phyloP scores from a whole-genome alignment of 1,284 basidiomycete genomes.

The Pascua sp. region DNA sequence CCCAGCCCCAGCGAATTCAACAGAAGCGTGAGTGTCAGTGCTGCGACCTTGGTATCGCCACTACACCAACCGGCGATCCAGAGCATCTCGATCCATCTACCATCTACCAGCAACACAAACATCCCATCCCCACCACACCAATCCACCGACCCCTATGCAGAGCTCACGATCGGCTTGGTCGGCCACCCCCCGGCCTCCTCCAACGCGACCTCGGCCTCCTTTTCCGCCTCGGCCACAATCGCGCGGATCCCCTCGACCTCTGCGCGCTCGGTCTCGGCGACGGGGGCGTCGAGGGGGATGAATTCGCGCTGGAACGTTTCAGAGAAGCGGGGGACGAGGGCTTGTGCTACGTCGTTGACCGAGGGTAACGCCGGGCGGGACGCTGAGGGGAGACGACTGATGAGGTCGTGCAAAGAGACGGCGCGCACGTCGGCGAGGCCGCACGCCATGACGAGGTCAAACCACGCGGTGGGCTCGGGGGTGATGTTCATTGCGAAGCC shows the following conservation, averaged over 20 bases:
- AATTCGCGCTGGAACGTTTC: slow-evolving; percentile 35
- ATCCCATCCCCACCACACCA: too few species aligned
- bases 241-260: slow-evolving; percentile 26
- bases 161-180: slow-evolving; percentile 18
- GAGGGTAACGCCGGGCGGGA: slow-evolving; percentile 9
- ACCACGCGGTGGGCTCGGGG: slow-evolving; percentile 73
- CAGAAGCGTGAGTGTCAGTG: too few species aligned
- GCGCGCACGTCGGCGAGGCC: slow-evolving; percentile 83
- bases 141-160: too few species aligned
- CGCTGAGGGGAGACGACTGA: slow-evolving; percentile 9
- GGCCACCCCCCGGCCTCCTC: slow-evolving; percentile 31
- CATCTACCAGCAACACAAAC: too few species aligned
- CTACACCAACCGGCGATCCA: too few species aligned
- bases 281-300: slow-evolving; percentile 16
- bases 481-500: slow-evolving; percentile 94
- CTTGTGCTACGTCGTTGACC: slow-evolving; percentile 29
- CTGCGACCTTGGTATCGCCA: too few species aligned
- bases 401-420: slow-evolving; percentile 41
- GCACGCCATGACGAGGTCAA: slow-evolving; percentile 84
- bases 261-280: slow-evolving; percentile 4
- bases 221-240: slow-evolving; percentile 30
- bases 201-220: slow-evolving; percentile 24
- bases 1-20: too few species aligned
- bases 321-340: slow-evolving; percentile 38
- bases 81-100: too few species aligned